Evolutionary conservation across 2,329 filamentous ascomycete genomes (phyloP).

Genomic region (Phialophora tarda): DNA sequence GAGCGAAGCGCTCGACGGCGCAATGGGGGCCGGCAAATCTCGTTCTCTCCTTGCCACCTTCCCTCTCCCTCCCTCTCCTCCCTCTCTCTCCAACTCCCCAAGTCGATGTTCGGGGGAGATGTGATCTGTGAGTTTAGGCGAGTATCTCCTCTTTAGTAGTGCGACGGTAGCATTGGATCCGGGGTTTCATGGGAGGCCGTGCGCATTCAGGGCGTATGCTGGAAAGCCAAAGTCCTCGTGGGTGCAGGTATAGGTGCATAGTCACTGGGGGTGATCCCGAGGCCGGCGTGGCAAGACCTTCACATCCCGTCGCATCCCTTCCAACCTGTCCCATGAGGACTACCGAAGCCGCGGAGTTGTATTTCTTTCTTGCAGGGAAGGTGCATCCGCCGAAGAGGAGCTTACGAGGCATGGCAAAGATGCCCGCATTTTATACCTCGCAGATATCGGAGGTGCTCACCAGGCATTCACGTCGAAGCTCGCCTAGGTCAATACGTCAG

Average conservation of each 20-base stretch:
- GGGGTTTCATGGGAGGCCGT: neutral
- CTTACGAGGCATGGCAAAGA: neutral
- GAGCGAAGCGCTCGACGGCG: neutral
- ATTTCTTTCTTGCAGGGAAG: neutral
- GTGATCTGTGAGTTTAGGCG: neutral
- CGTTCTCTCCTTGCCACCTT: neutral
- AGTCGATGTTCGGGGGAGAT: neutral
- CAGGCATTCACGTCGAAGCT: constrained; percentile 92
- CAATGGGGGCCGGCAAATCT: neutral
- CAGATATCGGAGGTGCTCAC: constrained; percentile 57
- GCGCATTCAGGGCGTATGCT: neutral
- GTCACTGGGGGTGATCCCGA: neutral
- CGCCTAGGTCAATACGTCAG: constrained; percentile 57
- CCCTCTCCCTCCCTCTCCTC: neutral
- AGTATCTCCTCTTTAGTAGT: neutral
- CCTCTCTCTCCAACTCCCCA: neutral
- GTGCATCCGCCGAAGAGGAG: neutral
- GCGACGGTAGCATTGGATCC: neutral
- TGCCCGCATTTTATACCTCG: neutral
- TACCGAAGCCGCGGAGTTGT: neutral
- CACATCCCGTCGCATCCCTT: neutral
- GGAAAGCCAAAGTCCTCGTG: neutral
- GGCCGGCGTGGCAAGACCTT: neutral
- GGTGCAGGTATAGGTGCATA: neutral
- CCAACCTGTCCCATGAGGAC: neutral